Base-by-base conservation (phyloP, 176 grass and related monocot genomes). In the Elymus sibiricus region DNA sequence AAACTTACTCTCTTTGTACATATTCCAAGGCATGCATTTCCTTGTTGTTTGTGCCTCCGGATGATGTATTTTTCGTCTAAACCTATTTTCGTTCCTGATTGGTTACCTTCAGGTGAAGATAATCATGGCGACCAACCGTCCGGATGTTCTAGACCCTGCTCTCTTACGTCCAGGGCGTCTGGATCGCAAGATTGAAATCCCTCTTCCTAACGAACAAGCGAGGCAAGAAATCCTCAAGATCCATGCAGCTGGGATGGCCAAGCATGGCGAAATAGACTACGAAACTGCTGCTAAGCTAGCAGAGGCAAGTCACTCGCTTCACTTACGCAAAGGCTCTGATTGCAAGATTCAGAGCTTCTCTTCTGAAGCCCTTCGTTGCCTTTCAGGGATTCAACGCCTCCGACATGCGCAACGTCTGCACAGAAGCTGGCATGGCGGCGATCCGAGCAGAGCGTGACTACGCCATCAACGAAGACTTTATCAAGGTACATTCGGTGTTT, bases 151-250 rank as follows among this genome's bases (percentile, higher is more conserved):
- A 6, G 51, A 77, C 75, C 75, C 75, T 77, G 75, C 49, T 11
- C 75, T 77, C 21, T 1, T 77, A 59, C 75, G 49, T 3, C 51
- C 51, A 0, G 75, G 75, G 1, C 75, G 75, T 9, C 10, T 77
- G 19, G 75, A 77, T 32, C 19, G 75, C 29, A 59, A 77, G 75
- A 78, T 59, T 19, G 51, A 59, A 32, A 78, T 78, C 3, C 75
- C 75, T 78, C 51, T 78, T 4, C 75, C 51, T 12, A 78, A 59
- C 3, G 75, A 78, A 0, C 75, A 24, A 4, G 22, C 75, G 6
- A 78, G 75, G 51, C 6, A 5, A 21, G 75, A 78, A 59, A 78
- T 78, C 75, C 75, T 77, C 17, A 77, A 59, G 75, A 58, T 77
- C 31, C 51, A 78, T 7, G 75, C 31, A 1, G 51, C 75, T 2